These are phyloP conservation scores for Metrosideros polymorpha DNA, from an alignment of 441 rosid genomes.

Conservation along the genomic window DNA sequence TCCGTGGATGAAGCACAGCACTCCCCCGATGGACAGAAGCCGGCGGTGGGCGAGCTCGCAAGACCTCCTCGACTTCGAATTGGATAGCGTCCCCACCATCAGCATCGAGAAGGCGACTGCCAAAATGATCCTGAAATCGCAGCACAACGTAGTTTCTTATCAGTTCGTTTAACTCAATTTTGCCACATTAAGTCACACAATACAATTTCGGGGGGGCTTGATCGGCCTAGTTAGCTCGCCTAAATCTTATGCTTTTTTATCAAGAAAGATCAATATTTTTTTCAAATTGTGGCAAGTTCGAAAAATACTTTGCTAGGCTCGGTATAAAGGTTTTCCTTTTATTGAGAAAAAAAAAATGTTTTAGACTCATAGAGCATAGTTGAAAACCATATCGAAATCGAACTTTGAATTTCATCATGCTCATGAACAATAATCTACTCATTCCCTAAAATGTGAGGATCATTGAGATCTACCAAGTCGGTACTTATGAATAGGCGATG, in stretches of 20 bases:
- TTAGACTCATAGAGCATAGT: no score
- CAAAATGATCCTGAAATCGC: background rate
- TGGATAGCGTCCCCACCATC: background rate
- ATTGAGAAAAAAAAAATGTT: no score
- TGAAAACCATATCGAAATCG: no score
- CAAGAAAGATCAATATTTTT: background rate
- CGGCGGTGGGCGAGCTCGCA: conserved; percentile 4
- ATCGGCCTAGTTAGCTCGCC: background rate
- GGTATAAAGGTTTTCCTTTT: no score
- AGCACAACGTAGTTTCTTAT: no score
- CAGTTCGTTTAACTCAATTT: no score
- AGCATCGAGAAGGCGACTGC: conserved; percentile 8
- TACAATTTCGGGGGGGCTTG: background rate
- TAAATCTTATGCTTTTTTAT: background rate
- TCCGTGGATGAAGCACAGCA: conserved; percentile 13
- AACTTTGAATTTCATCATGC: no score
- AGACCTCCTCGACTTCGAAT: background rate
- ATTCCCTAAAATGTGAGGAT: background rate
- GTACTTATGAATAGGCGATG: background rate
- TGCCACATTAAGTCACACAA: background rate
- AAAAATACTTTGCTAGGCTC: background rate
- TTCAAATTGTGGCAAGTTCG: background rate
- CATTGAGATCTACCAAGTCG: background rate
- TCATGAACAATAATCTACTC: background rate
- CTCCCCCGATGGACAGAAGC: conserved; percentile 2